Percentiles rank a stretch among this genome's conserved stretches.
These are phyloP conservation scores for Heimioporus retisporus DNA, from an alignment of 1,284 basidiomycete species.

Conservation along the genomic window DNA sequence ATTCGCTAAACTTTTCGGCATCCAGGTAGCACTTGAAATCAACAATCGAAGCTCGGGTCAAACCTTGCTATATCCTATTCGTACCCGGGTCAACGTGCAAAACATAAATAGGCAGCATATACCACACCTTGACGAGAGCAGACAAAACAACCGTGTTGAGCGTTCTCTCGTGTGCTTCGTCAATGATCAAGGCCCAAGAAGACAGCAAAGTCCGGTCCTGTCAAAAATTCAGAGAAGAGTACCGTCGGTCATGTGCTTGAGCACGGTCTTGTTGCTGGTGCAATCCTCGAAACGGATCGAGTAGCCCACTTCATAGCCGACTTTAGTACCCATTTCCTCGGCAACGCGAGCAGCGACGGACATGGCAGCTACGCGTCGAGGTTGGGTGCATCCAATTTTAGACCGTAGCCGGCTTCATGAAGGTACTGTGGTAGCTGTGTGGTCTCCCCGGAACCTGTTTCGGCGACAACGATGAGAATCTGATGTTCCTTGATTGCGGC, in stretches of 20 bases:
- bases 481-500: conserved; percentile 93
- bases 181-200: conserved; percentile 92
- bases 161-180: conserved; percentile 97
- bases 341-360: conserved; percentile 99
- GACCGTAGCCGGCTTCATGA: conserved; percentile 96
- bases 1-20: conserved; percentile 96
- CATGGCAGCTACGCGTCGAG: conserved; percentile 99
- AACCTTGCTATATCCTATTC: conserved; percentile 95
- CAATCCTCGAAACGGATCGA: conserved; percentile 99
- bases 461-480: conserved; percentile 92
- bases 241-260: conserved; percentile 99
- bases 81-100: conserved; percentile 19
- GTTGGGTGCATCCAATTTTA: conserved; percentile 98
- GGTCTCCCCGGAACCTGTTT: conserved; percentile 98
- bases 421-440: conserved; percentile 99
- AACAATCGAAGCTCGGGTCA: conserved; percentile 91
- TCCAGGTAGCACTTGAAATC: conserved; percentile 98
- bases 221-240: conserved; percentile 98
- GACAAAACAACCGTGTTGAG: conserved; percentile 97
- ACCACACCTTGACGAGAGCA: conserved; percentile 93
- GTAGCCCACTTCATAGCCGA: conserved; percentile 98
- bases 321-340: conserved; percentile 97
- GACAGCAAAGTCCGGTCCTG: conserved; percentile 93
- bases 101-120: conserved; percentile 19
- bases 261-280: conserved; percentile 96